phyloP scores from a whole-genome alignment of 352 stramenopile genomes.

The Phytopythium sindhum region DNA sequence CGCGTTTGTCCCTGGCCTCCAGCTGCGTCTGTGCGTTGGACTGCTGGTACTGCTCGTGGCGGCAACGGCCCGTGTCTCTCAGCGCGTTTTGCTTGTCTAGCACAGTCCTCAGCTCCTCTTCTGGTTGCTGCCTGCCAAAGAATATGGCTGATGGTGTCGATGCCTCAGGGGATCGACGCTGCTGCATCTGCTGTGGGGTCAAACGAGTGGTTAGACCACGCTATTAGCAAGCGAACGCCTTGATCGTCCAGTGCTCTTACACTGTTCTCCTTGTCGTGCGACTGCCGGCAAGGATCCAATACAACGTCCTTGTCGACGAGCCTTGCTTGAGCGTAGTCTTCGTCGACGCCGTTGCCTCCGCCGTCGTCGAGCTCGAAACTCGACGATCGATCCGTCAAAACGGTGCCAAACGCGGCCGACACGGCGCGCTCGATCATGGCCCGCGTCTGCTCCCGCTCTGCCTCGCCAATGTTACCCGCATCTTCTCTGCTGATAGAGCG shows the following conservation, averaged over 20 bases:
- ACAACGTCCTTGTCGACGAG: background rate
- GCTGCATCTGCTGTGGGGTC: background rate
- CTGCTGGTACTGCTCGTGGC: constrained; percentile 18
- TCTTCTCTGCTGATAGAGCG: background rate
- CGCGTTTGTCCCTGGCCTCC: constrained; percentile 10
- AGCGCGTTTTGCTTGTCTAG: constrained; percentile 14
- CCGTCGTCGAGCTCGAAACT: background rate
- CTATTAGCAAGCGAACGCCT: background rate
- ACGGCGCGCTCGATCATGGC: constrained; percentile 61
- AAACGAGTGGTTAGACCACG: background rate
- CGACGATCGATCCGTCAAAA: constrained; percentile 16
- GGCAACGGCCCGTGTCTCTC: constrained; percentile 13
- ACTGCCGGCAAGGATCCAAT: background rate
- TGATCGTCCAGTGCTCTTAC: background rate
- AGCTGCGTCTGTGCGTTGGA: constrained; percentile 10
- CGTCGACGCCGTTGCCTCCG: background rate
- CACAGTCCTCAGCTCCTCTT: background rate
- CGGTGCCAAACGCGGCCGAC: constrained; percentile 34
- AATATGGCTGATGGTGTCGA: background rate
- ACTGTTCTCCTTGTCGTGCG: constrained; percentile 3
- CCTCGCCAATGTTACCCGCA: background rate
- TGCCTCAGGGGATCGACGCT: background rate
- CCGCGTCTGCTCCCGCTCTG: constrained; percentile 27
- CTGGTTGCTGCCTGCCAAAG: background rate
- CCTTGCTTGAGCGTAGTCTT: background rate